These are phyloP conservation scores for Phytophthora pinifolia DNA, from an alignment of 352 stramenopile species.

Conservation along the genomic window DNA sequence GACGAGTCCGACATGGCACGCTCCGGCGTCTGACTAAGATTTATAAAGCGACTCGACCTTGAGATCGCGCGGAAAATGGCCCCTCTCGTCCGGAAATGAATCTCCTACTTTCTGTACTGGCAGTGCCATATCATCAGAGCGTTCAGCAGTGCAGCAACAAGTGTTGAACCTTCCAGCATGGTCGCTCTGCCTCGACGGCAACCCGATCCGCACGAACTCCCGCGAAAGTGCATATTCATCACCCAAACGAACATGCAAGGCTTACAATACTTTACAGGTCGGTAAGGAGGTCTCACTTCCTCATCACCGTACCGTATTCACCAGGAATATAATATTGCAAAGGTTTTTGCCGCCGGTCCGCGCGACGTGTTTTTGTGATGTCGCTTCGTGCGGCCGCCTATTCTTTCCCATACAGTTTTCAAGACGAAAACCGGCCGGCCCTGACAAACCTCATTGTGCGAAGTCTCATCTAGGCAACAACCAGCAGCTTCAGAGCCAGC, in stretches of 20 bases:
- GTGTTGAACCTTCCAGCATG: constrained; percentile 16
- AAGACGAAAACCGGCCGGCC: constrained; percentile 18
- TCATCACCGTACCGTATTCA: not conserved
- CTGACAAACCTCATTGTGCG: constrained; percentile 24
- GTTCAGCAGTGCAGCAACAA: too few relatives aligned
- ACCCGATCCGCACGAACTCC: constrained; percentile 20
- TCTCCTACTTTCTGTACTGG: too few relatives aligned
- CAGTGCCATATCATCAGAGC: too few relatives aligned
- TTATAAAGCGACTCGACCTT: not conserved
- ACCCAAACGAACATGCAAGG: not conserved
- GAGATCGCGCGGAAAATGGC: not conserved
- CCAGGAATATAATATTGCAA: not conserved
- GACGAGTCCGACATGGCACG: constrained; percentile 3
- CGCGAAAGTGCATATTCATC: constrained; percentile 1
- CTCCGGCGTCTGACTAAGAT: constrained; percentile 27
- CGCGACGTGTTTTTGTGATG: constrained; percentile 34
- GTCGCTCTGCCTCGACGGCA: constrained; percentile 23
- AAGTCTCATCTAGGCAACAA: constrained; percentile 19
- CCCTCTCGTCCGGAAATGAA: too few relatives aligned
- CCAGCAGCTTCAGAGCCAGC: not conserved
- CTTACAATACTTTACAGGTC: not conserved
- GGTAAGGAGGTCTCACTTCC: too few relatives aligned
- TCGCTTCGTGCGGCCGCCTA: constrained; percentile 17
- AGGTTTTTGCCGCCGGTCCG: constrained; percentile 20
- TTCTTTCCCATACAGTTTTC: constrained; percentile 30